Percentiles rank a stretch among this genome's conserved stretches.
phyloP scores from a whole-genome alignment of 495 filamentous ascomycete species.

The Xylaria curta region DNA sequence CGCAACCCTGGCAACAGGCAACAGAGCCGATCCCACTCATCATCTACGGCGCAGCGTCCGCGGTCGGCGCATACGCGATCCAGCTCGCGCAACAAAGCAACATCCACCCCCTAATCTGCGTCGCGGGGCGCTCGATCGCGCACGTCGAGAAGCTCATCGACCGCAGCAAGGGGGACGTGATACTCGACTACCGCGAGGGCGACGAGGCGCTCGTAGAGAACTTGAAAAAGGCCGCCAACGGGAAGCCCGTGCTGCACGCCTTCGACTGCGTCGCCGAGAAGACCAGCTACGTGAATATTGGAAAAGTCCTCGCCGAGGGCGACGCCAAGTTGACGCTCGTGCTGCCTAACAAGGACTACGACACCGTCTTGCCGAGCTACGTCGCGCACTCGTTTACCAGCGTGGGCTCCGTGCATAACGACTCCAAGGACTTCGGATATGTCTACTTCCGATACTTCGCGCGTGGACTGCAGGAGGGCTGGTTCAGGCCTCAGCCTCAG shows the following conservation, averaged over 20 bases:
- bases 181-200: constrained; percentile 75
- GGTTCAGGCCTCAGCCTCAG: constrained; percentile 67
- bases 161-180: constrained; percentile 66
- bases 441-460: constrained; percentile 62
- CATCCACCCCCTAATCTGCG: constrained; percentile 74
- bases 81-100: constrained; percentile 71
- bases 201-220: constrained; percentile 58
- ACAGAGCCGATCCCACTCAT: constrained; percentile 58
- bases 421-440: constrained; percentile 62
- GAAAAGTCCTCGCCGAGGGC: constrained; percentile 50
- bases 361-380: constrained; percentile 38
- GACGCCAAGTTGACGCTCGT: constrained; percentile 62
- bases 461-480: constrained; percentile 60
- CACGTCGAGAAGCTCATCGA: constrained; percentile 69
- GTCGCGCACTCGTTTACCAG: constrained; percentile 44
- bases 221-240: constrained; percentile 56
- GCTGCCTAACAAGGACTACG: constrained; percentile 48
- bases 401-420: constrained; percentile 60
- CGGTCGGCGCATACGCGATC: constrained; percentile 72
- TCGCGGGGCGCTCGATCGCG: constrained; percentile 65
- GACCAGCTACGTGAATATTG: constrained; percentile 46
- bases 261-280: constrained; percentile 68
- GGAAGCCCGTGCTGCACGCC: constrained; percentile 48
- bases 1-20: constrained; percentile 66
- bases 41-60: constrained; percentile 61